Conservation (phyloP, 768 basidiomycete genomes). For the Filobasidium floriforme region DNA sequence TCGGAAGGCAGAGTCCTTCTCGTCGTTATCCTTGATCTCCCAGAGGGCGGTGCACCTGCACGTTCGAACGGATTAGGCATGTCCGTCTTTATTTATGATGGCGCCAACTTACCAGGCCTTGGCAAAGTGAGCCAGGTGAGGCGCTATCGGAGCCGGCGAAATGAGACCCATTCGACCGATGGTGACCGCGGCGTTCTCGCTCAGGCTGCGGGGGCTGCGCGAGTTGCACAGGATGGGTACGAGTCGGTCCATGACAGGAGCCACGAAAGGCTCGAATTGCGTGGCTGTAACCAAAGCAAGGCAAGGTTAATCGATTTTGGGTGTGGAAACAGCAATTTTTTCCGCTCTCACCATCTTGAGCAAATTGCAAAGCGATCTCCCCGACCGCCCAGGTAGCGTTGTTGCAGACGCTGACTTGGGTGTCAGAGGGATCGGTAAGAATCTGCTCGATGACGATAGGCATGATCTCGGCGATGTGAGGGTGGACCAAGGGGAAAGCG, state of each 20-base stretch:
- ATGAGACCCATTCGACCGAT: conserved; percentile 93
- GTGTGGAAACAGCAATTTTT: too few species aligned
- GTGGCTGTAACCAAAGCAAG: conserved; percentile 52
- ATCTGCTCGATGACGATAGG: conserved; percentile 79
- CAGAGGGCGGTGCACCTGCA: conserved; percentile 74
- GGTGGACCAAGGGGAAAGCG: conserved; percentile 77
- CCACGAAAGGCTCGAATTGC: conserved; percentile 88
- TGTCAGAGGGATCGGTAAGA: conserved; percentile 82
- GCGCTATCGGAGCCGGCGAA: conserved; percentile 80
- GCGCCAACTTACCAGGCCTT: conserved; percentile 61
- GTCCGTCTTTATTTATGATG: too few species aligned
- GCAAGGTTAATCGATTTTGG: neutral
- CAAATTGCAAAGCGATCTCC: conserved; percentile 85
- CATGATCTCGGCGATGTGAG: conserved; percentile 82
- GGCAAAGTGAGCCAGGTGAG: conserved; percentile 80
- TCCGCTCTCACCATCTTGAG: conserved; percentile 23
- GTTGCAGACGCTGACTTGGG: conserved; percentile 94
- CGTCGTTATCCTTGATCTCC: conserved; percentile 98
- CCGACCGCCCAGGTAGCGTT: conserved; percentile 99
- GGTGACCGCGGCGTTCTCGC: conserved; percentile 97
- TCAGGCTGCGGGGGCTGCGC: conserved; percentile 84
- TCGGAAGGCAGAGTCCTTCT: conserved; percentile 98
- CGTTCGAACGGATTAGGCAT: neutral
- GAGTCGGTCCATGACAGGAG: conserved; percentile 73
- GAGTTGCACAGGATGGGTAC: conserved; percentile 88